Percentiles rank a stretch among this genome's conserved stretches.
phyloP scores from a whole-genome alignment of 148 eudicot genomes.

The Chenopodium quinoa region DNA sequence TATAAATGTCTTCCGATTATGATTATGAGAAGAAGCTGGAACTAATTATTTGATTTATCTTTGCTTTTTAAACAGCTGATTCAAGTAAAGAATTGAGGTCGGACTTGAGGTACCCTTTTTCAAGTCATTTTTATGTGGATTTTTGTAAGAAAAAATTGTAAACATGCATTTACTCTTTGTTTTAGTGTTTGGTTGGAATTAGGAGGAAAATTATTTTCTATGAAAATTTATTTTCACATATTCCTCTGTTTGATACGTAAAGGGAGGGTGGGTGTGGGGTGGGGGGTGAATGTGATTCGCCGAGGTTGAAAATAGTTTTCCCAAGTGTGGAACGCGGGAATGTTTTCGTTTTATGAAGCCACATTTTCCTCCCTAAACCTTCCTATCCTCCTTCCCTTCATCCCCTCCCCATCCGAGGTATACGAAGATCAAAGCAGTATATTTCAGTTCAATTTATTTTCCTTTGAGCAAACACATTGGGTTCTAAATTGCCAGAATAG shows the following conservation, averaged over 20 bases:
- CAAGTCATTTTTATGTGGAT: background rate
- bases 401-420: too few relatives aligned
- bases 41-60: background rate
- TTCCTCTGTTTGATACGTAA: background rate
- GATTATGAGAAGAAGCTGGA: background rate
- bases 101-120: slow-evolving; percentile 22
- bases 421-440: too few relatives aligned
- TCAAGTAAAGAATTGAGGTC: slow-evolving; percentile 22
- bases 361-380: background rate
- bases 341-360: background rate
- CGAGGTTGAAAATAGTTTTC: too few relatives aligned
- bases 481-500: background rate
- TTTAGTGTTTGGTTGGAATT: background rate
- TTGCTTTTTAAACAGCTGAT: slow-evolving; percentile 10
- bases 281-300: too few relatives aligned
- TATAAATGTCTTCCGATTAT: background rate
- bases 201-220: background rate
- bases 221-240: background rate
- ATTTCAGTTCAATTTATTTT: background rate
- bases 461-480: background rate
- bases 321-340: background rate
- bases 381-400: too few relatives aligned
- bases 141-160: background rate
- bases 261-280: too few relatives aligned
- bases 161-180: background rate